A percentile compares a stretch with the other conserved stretches of the same genome.
Evolutionary conservation across 108 stramenopile genomes (phyloP).

Genomic region (Cyclostephanos invisitatus): DNA sequence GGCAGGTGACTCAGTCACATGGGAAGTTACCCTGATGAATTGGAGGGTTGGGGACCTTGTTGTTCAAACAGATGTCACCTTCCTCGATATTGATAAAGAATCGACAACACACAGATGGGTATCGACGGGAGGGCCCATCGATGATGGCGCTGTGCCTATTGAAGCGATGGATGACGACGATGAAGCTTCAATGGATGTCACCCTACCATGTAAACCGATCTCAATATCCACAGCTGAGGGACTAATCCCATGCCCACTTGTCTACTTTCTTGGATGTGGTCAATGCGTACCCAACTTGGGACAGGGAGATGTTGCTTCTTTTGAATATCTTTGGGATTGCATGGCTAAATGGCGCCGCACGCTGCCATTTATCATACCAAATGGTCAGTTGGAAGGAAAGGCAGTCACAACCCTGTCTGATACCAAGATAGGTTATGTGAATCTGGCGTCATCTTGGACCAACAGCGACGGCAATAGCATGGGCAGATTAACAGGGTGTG

Average conservation of each 20-base stretch:
- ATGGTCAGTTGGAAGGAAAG: conserved; percentile 2
- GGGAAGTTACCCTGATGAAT: conserved; percentile 58
- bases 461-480: neutral
- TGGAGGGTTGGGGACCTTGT: conserved; percentile 46
- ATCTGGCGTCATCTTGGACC: neutral
- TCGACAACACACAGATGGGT: conserved; percentile 57
- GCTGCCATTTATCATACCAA: conserved; percentile 6
- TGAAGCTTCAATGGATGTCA: conserved; percentile 51
- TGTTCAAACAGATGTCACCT: conserved; percentile 59
- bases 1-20: conserved; percentile 70
- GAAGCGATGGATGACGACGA: conserved; percentile 53
- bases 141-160: conserved; percentile 21
- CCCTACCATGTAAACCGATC: conserved; percentile 53
- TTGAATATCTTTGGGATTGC: conserved; percentile 69
- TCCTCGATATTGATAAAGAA: conserved; percentile 63
- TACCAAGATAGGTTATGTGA: conserved; percentile 27
- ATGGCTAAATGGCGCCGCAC: conserved; percentile 29
- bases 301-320: conserved; percentile 63
- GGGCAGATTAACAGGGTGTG: conserved; percentile 21
- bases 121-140: conserved; percentile 25
- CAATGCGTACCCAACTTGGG: conserved; percentile 17
- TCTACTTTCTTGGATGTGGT: conserved; percentile 58
- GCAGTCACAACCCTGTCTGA: conserved; percentile 14
- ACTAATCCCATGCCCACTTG: conserved; percentile 80
- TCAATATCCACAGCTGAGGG: conserved; percentile 58